Evolutionary conservation across 2,329 filamentous ascomycete species (phyloP).

Genomic region (Macrophomina phaseolina): DNA sequence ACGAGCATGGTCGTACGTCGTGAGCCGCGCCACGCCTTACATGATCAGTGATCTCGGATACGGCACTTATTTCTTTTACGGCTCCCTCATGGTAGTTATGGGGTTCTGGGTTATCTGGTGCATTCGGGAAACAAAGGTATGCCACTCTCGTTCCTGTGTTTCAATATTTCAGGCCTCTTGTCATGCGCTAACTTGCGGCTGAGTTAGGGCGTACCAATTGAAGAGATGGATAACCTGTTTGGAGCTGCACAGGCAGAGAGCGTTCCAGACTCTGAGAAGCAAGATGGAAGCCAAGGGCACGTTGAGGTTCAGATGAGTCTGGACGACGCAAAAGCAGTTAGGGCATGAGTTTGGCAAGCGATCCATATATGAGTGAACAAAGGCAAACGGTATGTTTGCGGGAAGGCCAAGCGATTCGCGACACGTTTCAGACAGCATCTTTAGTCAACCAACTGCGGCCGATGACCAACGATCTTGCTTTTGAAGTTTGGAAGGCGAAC

Average conservation of each 20-base stretch:
- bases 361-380: too few species aligned
- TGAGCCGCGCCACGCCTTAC: conserved; percentile 46
- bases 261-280: background rate
- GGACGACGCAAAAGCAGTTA: background rate
- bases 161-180: too few species aligned
- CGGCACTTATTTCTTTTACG: conserved; percentile 49
- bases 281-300: background rate
- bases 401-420: too few species aligned
- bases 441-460: too few species aligned
- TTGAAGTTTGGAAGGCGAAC: too few species aligned
- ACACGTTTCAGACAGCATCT: too few species aligned
- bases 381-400: too few species aligned
- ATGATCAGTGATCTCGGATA: conserved; percentile 46
- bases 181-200: background rate
- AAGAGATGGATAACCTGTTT: conserved; percentile 4
- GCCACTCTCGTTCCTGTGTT: background rate
- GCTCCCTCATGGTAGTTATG: conserved; percentile 38
- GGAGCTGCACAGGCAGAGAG: background rate
- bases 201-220: background rate
- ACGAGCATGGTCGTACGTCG: conserved; percentile 42
- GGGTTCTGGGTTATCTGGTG: conserved; percentile 42
- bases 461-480: too few species aligned
- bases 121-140: conserved; percentile 40
- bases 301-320: background rate
- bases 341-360: background rate